These are phyloP conservation scores for Pyricularia sp. DNA, from an alignment of 2,329 filamentous ascomycete species.

Conservation along the genomic window DNA sequence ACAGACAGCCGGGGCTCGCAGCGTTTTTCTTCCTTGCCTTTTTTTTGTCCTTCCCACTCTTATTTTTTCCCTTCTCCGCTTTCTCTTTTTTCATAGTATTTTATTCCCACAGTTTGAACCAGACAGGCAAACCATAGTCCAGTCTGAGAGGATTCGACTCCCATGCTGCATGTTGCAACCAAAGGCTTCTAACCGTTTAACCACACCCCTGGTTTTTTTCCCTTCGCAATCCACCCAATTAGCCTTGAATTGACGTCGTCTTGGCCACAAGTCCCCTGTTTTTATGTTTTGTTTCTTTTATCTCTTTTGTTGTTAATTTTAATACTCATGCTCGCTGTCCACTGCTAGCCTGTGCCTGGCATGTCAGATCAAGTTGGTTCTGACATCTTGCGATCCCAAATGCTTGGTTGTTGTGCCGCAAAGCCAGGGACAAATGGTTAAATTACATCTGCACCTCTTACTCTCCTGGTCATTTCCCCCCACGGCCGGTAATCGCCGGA, in stretches of 20 bases:
- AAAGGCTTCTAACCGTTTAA: not conserved
- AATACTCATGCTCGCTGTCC: not conserved
- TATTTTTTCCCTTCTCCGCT: not conserved
- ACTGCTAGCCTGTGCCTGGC: not conserved
- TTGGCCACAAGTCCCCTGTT: not conserved
- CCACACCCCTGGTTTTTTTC: not conserved
- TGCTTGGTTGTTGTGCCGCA: slow-evolving; percentile 1
- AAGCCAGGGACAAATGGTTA: not conserved
- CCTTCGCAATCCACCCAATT: not conserved
- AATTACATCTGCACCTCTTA: not conserved
- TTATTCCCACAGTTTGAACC: not conserved
- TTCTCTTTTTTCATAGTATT: not conserved
- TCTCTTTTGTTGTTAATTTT: not conserved
- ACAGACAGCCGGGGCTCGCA: not conserved
- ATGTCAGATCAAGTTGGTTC: not conserved
- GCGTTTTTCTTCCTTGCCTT: not conserved
- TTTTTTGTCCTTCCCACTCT: not conserved
- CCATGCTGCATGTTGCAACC: not conserved
- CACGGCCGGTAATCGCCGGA: not conserved
- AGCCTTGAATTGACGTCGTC: not conserved
- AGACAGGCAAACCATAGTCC: not conserved
- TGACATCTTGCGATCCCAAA: not conserved
- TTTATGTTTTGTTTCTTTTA: not conserved
- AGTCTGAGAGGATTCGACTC: not conserved
- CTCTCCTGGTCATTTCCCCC: not conserved